Evolutionary conservation across 2,329 filamentous ascomycete species (phyloP), one percentile per base, ranked within the genome.

Genomic region (Aspergillus sp.): DNA sequence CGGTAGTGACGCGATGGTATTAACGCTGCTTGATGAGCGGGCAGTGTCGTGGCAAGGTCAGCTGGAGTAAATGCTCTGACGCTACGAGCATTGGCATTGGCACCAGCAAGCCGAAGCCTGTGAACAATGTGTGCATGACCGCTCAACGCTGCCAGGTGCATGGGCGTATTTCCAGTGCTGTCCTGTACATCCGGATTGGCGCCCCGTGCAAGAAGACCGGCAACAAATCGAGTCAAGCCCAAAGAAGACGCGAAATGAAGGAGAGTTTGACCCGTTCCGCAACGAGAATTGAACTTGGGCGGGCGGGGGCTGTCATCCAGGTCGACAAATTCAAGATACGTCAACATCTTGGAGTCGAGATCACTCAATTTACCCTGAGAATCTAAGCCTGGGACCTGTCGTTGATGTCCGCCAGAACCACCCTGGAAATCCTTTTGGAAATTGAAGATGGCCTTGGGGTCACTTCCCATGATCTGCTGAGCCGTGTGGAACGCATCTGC

Each of bases 81-180:
- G 58, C 82, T 90, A 52, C 82, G 77, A 47, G 86, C 73, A 36
- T 77, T 82, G 29, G 85, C 79, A 65, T 90, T 84, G 2, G 86
- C 87, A 33, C 87, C 86, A 33, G 81, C 78, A 26, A 86, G 73
- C 52, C 90, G 82, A 45, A 95, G 75, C 10, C 85, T 80, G 47
- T 85, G 78, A 10, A 91, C 83, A 52, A 93, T 88, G 59, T 89
- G 83, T 8, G 80, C 71, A 58, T 90, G 83, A 49, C 84, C 81
- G 63, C 86, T 84, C 58, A 94, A 77, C 27, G 86, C 83, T 13
- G 89, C 88, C 60, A 91, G 79, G 64, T 94, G 88, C 70, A 94
- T 77, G 10, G 89, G 82, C 5, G 87, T 89, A 65, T 88, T 91
- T 19, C 88, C 88, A 39, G 85, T 85, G 49, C 82, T 85, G 61